Base-by-base conservation (phyloP, 2,329 filamentous ascomycete species). In the Conoideocrella luteorostrata region DNA sequence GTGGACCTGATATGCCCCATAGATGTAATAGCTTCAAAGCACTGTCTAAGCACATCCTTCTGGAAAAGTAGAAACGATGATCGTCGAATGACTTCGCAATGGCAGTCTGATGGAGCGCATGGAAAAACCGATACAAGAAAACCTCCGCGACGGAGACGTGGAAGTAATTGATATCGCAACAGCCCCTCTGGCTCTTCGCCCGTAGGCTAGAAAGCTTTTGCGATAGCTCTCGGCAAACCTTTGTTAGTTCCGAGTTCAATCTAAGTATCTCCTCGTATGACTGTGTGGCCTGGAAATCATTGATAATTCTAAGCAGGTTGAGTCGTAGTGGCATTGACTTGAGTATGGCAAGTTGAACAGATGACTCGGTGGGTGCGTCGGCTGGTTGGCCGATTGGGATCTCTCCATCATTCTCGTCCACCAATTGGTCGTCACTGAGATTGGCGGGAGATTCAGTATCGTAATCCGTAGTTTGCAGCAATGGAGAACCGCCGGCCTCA, bases 81-180 rank as follows among this genome's bases (percentile, higher is more conserved):
- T 76, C 65, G 2, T 65, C 57, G 11, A 67, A 61, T 0, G 73
- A 69, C 12, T 64, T 60, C 5, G 58, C 55, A 21, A 74, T 63
- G 57, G 71, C 69, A 0, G 70, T 69, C 29, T 75, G 71, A 48
- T 83, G 78, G 0, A 83, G 67, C 0, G 70, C 67, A 11, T 80
- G 63, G 51, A 74, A 70, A 48, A 66, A 71, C 18, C 69, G 69
- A 42, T 72, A 69, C 3, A 69, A 57, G 43, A 68, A 56, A 40
- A 70, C 58, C 45, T 74, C 69, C 1, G 63, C 61, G 6, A 71
- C 47, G 1, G 64, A 63, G 7, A 67, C 51, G 44, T 73, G 70
- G 44, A 74, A 74, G 3, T 53, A 53, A 13, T 51, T 58, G 17
- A 65, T 52, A 6, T 32, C 15, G 4, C 10, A 5, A 7, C 2